phyloP scores from a whole-genome alignment of 2,329 filamentous ascomycete genomes.

The Aquanectria penicillioides region DNA sequence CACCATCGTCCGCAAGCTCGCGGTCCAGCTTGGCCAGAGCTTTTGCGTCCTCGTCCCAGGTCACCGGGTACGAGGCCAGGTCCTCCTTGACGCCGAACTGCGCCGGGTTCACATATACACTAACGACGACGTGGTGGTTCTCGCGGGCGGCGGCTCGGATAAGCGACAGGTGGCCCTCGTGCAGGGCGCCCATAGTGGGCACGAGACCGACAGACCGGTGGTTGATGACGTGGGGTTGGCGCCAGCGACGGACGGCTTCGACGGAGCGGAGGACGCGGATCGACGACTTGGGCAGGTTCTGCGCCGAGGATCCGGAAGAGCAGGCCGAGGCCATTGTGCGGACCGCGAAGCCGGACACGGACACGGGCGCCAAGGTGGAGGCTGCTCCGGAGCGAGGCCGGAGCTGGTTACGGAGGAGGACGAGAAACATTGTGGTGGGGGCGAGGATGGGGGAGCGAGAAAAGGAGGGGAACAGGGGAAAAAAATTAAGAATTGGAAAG shows the following conservation, averaged over 20 bases:
- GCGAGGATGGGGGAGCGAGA: neutral
- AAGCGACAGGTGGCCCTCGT: slow-evolving; percentile 87
- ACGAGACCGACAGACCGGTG: slow-evolving; percentile 85
- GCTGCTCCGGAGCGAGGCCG: slow-evolving; percentile 26
- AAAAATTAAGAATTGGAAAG: neutral
- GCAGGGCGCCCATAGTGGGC: slow-evolving; percentile 98
- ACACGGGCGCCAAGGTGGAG: slow-evolving; percentile 2
- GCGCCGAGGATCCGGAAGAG: slow-evolving; percentile 28
- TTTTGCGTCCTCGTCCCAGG: slow-evolving; percentile 81
- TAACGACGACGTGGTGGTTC: slow-evolving; percentile 88
- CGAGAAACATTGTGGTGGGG: slow-evolving; percentile 27
- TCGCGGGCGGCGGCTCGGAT: slow-evolving; percentile 85
- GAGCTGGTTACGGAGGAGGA: slow-evolving; percentile 26
- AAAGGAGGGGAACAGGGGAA: neutral
- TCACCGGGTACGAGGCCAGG: slow-evolving; percentile 87
- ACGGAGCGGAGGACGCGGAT: slow-evolving; percentile 83
- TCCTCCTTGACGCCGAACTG: slow-evolving; percentile 95
- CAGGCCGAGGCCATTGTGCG: slow-evolving; percentile 34
- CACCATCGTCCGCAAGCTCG: slow-evolving; percentile 72
- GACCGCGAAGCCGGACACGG: slow-evolving; percentile 25
- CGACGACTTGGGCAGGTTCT: slow-evolving; percentile 64
- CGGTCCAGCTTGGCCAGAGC: slow-evolving; percentile 75
- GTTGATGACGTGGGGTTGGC: slow-evolving; percentile 71
- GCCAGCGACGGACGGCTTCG: slow-evolving; percentile 74
- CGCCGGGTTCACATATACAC: slow-evolving; percentile 95